Evolutionary conservation across 495 filamentous ascomycete genomes (phyloP).

Genomic region (Geopyxis carbonaria): DNA sequence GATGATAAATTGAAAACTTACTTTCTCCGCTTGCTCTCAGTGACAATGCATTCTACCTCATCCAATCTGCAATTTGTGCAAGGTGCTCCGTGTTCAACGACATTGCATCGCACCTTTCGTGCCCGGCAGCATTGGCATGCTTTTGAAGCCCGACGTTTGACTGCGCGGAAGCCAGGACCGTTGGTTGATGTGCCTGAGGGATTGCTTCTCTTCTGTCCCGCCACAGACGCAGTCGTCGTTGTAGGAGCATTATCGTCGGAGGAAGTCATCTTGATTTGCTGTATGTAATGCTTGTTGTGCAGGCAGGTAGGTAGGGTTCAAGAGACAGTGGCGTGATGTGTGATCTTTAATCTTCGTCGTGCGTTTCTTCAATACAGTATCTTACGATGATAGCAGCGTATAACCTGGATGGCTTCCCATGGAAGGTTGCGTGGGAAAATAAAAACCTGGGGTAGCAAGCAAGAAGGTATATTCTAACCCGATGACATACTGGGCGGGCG

Average conservation of each 20-base stretch:
- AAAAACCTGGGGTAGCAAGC: neutral
- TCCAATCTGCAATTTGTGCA: slow-evolving; percentile 84
- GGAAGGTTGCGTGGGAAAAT: neutral
- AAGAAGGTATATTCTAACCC: neutral
- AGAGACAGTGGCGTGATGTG: too few species aligned
- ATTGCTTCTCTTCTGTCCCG: slow-evolving; percentile 19
- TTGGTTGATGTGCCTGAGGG: slow-evolving; percentile 11
- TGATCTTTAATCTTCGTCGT: too few species aligned
- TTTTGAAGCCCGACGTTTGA: slow-evolving; percentile 70
- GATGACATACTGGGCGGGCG: neutral
- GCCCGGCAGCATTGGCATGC: slow-evolving; percentile 75
- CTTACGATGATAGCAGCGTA: neutral
- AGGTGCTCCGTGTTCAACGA: slow-evolving; percentile 68
- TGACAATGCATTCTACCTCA: slow-evolving; percentile 73
- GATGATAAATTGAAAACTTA: slow-evolving; percentile 38
- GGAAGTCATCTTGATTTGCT: too few species aligned
- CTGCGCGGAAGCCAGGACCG: slow-evolving; percentile 30
- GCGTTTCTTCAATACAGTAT: neutral
- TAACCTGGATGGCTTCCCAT: neutral
- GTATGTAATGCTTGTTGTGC: neutral
- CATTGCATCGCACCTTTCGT: slow-evolving; percentile 87
- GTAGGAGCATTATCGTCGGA: too few species aligned
- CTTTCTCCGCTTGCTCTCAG: slow-evolving; percentile 83
- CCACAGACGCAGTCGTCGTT: neutral
- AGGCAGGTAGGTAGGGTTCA: too few species aligned